phyloP scores from a whole-genome alignment of 345 rosid genomes.

The Psidium friedrichsthalianum region DNA sequence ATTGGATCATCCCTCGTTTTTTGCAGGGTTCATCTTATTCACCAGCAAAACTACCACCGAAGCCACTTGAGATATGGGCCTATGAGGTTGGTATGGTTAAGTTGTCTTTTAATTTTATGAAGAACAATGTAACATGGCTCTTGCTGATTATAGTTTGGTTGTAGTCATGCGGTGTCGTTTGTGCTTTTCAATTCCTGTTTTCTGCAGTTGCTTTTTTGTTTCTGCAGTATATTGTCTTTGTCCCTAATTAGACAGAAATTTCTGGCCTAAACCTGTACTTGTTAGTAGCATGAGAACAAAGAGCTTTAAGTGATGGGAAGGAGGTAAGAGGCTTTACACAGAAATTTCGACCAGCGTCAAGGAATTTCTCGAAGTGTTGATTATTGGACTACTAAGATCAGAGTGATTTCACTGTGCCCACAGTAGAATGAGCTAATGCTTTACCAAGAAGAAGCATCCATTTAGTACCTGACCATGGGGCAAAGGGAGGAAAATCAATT shows the following conservation, averaged over 20 bases:
- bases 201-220: neutral
- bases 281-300: neutral
- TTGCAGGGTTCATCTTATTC: conserved; percentile 63
- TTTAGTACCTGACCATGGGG: neutral
- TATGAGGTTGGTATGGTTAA: conserved; percentile 43
- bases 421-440: neutral
- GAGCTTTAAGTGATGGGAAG: neutral
- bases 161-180: neutral
- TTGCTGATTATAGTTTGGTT: neutral
- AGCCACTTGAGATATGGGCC: conserved; percentile 84
- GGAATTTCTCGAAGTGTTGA: neutral
- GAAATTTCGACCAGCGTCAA: neutral
- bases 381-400: neutral
- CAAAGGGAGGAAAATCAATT: neutral
- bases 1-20: neutral
- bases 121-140: neutral
- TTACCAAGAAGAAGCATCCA: neutral
- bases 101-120: neutral
- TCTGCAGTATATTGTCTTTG: neutral
- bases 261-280: neutral
- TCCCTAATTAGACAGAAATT: neutral
- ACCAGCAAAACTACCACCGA: conserved; percentile 75
- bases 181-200: neutral
- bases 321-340: neutral
- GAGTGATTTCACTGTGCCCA: neutral